These are phyloP conservation scores for Gnaphalium uliginosum DNA, from an alignment of 129 eudicot species.

Conservation along the genomic window DNA sequence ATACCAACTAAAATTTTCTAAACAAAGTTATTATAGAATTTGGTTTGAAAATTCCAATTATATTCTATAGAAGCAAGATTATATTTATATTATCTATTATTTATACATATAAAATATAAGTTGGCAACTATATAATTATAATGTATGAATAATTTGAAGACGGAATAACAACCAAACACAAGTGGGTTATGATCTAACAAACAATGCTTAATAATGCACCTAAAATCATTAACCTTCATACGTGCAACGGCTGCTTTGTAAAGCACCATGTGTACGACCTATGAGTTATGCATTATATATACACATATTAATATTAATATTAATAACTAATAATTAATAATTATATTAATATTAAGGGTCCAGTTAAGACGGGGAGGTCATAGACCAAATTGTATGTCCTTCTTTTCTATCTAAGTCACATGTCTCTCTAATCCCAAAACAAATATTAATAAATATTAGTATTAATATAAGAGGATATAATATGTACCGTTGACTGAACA, in stretches of 20 bases:
- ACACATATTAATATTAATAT: no score
- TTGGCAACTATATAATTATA: background rate
- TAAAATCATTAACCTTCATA: conserved; percentile 11
- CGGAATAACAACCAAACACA: conserved; percentile 11
- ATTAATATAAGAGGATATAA: no score
- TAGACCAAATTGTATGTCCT: no score
- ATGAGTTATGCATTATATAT: no score
- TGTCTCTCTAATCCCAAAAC: no score
- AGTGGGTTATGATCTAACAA: conserved; percentile 3
- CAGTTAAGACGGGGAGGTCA: no score
- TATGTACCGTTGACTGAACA: no score
- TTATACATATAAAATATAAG: background rate
- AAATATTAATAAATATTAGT: no score
- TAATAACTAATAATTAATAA: no score
- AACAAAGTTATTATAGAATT: background rate
- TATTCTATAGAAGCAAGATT: background rate
- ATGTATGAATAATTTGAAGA: background rate
- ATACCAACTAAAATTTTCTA: background rate
- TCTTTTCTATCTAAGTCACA: no score
- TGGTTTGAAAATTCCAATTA: background rate
- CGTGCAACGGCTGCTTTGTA: conserved; percentile 3
- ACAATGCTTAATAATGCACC: conserved; percentile 8
- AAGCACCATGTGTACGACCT: background rate
- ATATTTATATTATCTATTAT: no score
- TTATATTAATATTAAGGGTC: no score